Evolutionary conservation across 1,284 basidiomycete genomes (phyloP).

Genomic region (Ganoderma sp.): DNA sequence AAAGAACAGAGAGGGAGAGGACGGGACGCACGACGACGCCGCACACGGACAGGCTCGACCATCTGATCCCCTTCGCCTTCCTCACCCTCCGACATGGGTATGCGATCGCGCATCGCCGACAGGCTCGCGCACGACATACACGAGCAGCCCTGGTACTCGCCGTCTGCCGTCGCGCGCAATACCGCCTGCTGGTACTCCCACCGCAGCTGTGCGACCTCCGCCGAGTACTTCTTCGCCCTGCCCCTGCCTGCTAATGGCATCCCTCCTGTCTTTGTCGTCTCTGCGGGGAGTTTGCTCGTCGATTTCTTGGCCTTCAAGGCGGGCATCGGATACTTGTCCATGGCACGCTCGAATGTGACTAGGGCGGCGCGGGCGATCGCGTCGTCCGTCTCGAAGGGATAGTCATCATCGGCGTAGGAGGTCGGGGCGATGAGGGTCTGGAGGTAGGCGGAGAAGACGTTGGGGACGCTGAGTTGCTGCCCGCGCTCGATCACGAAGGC

Average conservation of each 20-base stretch:
- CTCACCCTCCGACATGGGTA: slow-evolving; percentile 9
- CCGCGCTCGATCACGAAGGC: slow-evolving; percentile 27
- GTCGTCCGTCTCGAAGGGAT: slow-evolving; percentile 14
- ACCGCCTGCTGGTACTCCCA: slow-evolving; percentile 26
- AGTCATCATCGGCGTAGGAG: slow-evolving; percentile 10
- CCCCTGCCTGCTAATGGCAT: background rate
- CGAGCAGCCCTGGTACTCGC: slow-evolving; percentile 16
- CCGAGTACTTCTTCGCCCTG: slow-evolving; percentile 19
- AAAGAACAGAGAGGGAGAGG: background rate
- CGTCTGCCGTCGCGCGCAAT: slow-evolving; percentile 17
- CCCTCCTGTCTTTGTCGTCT: background rate
- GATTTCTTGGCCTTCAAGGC: slow-evolving; percentile 6
- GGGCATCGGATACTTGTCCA: slow-evolving; percentile 33
- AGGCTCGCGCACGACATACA: slow-evolving; percentile 26
- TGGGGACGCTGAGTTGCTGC: slow-evolving; percentile 27
- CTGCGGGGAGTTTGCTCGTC: background rate
- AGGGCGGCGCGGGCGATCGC: slow-evolving; percentile 23
- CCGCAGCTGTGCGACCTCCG: slow-evolving; percentile 29
- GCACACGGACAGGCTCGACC: slow-evolving; percentile 13
- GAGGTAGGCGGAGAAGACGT: slow-evolving; percentile 32
- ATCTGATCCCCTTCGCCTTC: slow-evolving; percentile 14
- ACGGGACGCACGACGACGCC: slow-evolving; percentile 22
- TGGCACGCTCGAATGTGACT: slow-evolving; percentile 29
- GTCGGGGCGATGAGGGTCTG: slow-evolving; percentile 15
- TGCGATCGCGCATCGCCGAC: slow-evolving; percentile 13